Evolutionary conservation across 1,284 basidiomycete species (phyloP).

Genomic region (Stereum hirsutum): DNA sequence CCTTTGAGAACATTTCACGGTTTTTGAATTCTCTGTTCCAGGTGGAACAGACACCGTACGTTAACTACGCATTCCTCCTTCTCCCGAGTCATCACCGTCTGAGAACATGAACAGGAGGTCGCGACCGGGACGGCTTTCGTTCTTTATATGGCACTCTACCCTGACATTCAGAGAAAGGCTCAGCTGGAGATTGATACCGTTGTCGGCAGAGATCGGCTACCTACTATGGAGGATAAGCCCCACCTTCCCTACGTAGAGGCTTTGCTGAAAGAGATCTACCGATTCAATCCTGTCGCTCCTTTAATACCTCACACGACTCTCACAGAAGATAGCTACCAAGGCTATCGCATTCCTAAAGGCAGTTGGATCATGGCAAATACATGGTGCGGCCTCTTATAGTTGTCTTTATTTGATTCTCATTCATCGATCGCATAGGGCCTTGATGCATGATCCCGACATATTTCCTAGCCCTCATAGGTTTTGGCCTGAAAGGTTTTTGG

Average conservation of each 20-base stretch:
- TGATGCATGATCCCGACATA: too few species aligned
- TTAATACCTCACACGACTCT: neutral
- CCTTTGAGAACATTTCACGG: neutral
- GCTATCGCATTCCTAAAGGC: too few species aligned
- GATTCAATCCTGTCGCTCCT: conserved; percentile 16
- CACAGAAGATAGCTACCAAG: too few species aligned
- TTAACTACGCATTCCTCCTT: neutral
- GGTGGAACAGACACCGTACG: neutral
- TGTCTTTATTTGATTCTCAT: too few species aligned
- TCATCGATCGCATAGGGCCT: too few species aligned
- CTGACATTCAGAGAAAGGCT: conserved; percentile 26
- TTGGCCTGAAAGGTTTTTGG: too few species aligned
- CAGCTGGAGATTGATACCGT: conserved; percentile 33
- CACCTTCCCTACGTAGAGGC: conserved; percentile 29
- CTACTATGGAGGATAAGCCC: conserved; percentile 28
- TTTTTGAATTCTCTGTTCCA: neutral
- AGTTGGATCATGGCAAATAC: too few species aligned
- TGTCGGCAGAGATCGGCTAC: conserved; percentile 27
- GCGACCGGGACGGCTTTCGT: conserved; percentile 29
- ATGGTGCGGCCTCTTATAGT: too few species aligned
- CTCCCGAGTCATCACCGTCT: neutral
- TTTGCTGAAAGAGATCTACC: conserved; percentile 28
- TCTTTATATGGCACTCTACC: conserved; percentile 29
- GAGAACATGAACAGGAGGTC: conserved; percentile 24
- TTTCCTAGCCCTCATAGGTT: too few species aligned